Evolutionary conservation across 1,284 basidiomycete genomes (phyloP).

Genomic region (Cryptococcus neoformans): DNA sequence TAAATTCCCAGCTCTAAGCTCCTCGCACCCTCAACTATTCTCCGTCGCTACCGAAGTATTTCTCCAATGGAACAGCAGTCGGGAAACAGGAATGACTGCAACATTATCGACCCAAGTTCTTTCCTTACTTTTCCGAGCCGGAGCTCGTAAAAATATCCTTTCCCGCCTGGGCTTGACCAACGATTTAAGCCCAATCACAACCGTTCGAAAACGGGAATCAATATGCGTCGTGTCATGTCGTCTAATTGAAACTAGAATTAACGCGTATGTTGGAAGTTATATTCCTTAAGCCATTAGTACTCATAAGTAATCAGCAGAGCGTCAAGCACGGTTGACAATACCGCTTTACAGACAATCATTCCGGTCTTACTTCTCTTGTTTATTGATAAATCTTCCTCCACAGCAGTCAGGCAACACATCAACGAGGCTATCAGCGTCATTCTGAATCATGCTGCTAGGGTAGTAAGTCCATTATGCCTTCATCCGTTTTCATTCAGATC

Average conservation of each 20-base stretch:
- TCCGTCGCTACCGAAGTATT: not conserved
- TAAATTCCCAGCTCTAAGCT: not conserved
- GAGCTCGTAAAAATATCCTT: not conserved
- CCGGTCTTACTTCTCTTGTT: slow-evolving; percentile 10
- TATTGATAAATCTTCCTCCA: slow-evolving; percentile 8
- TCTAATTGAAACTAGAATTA: not conserved
- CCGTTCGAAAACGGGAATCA: not conserved
- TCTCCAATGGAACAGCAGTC: not conserved
- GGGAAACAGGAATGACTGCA: not conserved
- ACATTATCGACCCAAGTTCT: not conserved
- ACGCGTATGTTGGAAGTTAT: not conserved
- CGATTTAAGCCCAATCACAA: not conserved
- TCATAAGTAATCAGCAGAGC: too few species aligned
- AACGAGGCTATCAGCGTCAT: slow-evolving; percentile 1
- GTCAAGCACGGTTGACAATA: not conserved
- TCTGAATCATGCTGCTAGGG: not conserved
- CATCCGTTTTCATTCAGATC: not conserved
- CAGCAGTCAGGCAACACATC: slow-evolving; percentile 3
- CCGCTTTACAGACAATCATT: not conserved
- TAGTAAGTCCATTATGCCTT: not conserved
- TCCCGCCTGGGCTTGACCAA: not conserved
- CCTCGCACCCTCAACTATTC: not conserved
- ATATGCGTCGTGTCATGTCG: not conserved
- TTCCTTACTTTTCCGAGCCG: not conserved
- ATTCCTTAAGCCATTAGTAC: too few species aligned